Evolutionary conservation across 2,329 filamentous ascomycete species (phyloP), one percentile per base, ranked within the genome.

Genomic region (Nigrograna mackinnonii): DNA sequence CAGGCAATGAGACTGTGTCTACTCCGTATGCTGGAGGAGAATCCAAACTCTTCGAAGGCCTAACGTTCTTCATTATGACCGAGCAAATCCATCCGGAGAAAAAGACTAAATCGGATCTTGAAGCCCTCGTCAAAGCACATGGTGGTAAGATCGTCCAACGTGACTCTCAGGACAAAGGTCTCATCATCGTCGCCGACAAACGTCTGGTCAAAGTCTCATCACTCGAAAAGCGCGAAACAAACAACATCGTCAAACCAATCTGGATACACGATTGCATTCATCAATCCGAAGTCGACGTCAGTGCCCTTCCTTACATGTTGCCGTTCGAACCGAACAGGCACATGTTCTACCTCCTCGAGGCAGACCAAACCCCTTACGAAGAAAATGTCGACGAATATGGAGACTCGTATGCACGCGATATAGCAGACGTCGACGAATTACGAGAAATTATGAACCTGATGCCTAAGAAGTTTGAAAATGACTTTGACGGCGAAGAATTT

Each of bases 211-310:
- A 91, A 59, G 91, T 91, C 1, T 88, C 89, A 2, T 91, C 89
- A 7, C 69, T 96, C 6, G 83, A 90, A 47, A 95, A 94, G 57
- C 77, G 75, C 5, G 85, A 83, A 3, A 75, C 80, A 0, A 77
- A 81, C 5, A 85, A 89, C 53, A 85, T 99, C 37, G 77, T 97
- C 43, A 82, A 83, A 17, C 87, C 91, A 0, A 78, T 75, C 5
- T 99, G 94, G 94, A 72, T 97, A 2, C 75, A 88, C 20, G 91
- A 97, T 64, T 94, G 89, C 56, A 76, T 95, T 22, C 78, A 79
- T 22, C 78, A 83, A 51, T 75, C 73, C 33, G 77, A 84, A 49
- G 59, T 67, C 31, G 81, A 85, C 53, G 60, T 61, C 2, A 66
- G 82, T 66, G 68, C 78, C 50, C 39, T 75, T 2, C 79, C 77